A percentile compares a stretch with the other conserved stretches of the same genome.
These are phyloP conservation scores for Halenospora varia DNA, from an alignment of 495 filamentous ascomycete genomes.

Conservation along the genomic window DNA sequence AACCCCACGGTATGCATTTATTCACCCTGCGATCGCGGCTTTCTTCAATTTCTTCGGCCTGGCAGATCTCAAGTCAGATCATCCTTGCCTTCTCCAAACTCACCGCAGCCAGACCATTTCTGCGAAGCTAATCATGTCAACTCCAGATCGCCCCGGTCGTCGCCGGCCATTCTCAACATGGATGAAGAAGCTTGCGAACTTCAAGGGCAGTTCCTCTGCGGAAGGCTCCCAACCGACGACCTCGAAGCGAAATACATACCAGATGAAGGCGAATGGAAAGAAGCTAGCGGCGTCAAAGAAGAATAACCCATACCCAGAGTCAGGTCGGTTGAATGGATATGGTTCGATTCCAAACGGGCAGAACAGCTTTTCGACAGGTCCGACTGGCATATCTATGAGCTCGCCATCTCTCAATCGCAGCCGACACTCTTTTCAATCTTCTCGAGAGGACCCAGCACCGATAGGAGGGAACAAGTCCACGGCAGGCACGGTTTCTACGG, in stretches of 20 bases:
- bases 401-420: conserved; percentile 39
- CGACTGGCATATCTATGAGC: conserved; percentile 33
- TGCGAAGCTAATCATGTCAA: conserved; percentile 19
- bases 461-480: conserved; percentile 63
- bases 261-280: conserved; percentile 25
- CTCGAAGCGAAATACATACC: conserved; percentile 30
- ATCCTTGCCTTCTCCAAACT: conserved; percentile 11
- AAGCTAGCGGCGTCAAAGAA: conserved; percentile 46
- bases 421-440: conserved; percentile 51
- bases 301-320: conserved; percentile 83
- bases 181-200: conserved; percentile 89
- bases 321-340: conserved; percentile 37
- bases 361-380: conserved; percentile 53
- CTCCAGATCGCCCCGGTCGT: conserved; percentile 46
- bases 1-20: conserved; percentile 58
- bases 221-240: conserved; percentile 21
- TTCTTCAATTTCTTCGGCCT: conserved; percentile 6
- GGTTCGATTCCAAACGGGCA: conserved; percentile 40
- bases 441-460: conserved; percentile 50
- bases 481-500: conserved; percentile 78
- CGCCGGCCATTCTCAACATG: conserved; percentile 85
- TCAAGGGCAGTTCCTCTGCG: conserved; percentile 54
- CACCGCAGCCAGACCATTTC: background rate
- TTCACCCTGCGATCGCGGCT: background rate
- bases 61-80: conserved; percentile 5